Percentiles rank a stretch among this genome's conserved stretches.
These are phyloP conservation scores for Hericium alpestre DNA, from an alignment of 768 basidiomycete genomes.

Conservation along the genomic window DNA sequence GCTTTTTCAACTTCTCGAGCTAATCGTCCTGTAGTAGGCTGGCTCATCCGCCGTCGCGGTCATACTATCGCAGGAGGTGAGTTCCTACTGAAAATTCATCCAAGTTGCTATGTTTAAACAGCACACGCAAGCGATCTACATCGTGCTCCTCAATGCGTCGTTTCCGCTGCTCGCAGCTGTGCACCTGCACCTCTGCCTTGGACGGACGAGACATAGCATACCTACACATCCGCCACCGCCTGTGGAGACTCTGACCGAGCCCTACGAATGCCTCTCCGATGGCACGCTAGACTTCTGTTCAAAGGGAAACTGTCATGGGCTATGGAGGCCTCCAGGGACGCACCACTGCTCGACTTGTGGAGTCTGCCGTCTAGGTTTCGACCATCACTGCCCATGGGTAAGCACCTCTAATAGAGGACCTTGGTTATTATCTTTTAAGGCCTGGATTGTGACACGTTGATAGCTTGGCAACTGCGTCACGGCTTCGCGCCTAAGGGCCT, in stretches of 20 bases:
- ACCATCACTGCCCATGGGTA: conserved; percentile 18
- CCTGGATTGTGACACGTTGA: neutral
- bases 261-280: conserved; percentile 12
- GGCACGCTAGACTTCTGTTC: conserved; percentile 11
- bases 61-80: conserved; percentile 3
- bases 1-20: neutral
- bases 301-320: conserved; percentile 9
- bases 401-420: neutral
- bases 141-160: neutral
- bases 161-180: conserved; percentile 5
- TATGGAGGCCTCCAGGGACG: conserved; percentile 14
- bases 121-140: conserved; percentile 3
- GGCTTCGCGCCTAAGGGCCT: conserved; percentile 8
- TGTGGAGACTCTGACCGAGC: conserved; percentile 9
- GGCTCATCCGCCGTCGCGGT: neutral
- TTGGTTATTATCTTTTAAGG: neutral
- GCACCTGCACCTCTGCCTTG: conserved; percentile 8
- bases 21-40: conserved; percentile 6
- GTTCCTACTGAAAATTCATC: neutral
- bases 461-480: conserved; percentile 17
- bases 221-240: conserved; percentile 19
- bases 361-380: conserved; percentile 16
- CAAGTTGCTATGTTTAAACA: neutral
- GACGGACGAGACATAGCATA: conserved; percentile 11
- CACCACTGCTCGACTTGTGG: conserved; percentile 16